Conservation (phyloP, 176 grass and related monocot species). For the Coix lacrymajobi region DNA sequence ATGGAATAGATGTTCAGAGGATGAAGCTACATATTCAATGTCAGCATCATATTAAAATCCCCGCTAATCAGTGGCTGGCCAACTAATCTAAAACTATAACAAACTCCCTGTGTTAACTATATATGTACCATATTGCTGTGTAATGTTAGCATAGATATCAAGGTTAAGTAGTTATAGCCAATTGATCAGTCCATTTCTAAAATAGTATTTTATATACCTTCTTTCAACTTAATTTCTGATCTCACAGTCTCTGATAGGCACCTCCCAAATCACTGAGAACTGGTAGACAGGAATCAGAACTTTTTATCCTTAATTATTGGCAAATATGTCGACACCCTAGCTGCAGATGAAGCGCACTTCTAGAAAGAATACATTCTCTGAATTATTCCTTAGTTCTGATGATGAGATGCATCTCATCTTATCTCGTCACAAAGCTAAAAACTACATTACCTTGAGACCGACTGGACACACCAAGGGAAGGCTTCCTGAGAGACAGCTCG, state of each 20-base stretch:
- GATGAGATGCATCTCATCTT: background rate
- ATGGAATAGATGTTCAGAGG: too few species aligned
- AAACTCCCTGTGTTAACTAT: background rate
- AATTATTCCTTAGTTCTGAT: background rate
- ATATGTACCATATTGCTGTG: background rate
- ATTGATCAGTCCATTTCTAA: background rate
- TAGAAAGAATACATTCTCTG: background rate
- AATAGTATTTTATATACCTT: background rate
- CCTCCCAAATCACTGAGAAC: background rate
- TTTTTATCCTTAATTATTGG: background rate
- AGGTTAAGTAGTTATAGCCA: background rate
- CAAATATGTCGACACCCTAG: background rate
- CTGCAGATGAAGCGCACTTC: background rate
- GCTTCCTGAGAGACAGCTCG: background rate
- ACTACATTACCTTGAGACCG: background rate
- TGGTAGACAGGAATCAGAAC: background rate
- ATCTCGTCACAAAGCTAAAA: background rate
- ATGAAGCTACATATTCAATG: too few species aligned
- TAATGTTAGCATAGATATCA: background rate
- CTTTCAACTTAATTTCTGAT: background rate
- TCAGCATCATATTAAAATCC: background rate
- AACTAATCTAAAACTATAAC: background rate
- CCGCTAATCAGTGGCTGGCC: background rate
- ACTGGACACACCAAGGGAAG: background rate
- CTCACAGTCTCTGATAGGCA: background rate